Base-by-base conservation (phyloP, 805 yeast genomes). In the Suhomyces vadensis region DNA sequence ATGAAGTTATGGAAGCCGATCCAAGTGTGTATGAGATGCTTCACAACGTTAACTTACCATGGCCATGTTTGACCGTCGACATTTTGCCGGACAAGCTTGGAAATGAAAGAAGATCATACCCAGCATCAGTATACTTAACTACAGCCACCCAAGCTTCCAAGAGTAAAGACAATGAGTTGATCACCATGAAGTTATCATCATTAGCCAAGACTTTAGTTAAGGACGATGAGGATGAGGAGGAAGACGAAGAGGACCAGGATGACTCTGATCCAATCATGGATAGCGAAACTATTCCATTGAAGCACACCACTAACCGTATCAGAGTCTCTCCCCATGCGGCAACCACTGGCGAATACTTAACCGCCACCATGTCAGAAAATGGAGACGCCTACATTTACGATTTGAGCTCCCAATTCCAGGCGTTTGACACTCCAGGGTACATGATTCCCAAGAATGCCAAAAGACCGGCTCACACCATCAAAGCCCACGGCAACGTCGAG, bases 21-120 rank as follows among this genome's bases (percentile, higher is more conserved):
- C 96, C 96, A 36, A 74, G 90, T 6, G 97, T 92, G 2, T 94
- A 94, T 63, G 96, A 92, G 58, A 94, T 94, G 98, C 71, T 94
- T 46, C 99, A 94, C 65, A 87, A 87, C 56, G 88, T 92, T 47
- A 87, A 87, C 64, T 71, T 92, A 65, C 95, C 96, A 56, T 94
- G 98, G 98, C 98, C 99, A 9, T 90, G 97, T 69, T 70, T 94
- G 61, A 89, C 97, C 3, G 74, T 94, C 48, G 98, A 92, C 60
- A 71, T 94, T 16, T 69, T 94, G 42, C 96, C 96, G 5, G 99
- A 94, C 62, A 72, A 74, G 41, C 73, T 87, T 47, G 99, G 99
- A 8, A 73, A 78, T 40, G 97, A 90, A 65, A 84, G 99, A 71
- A 80, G 96, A 68, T 77, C 78, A 35, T 94, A 82, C 58, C 99